Conservation (phyloP, 192 early-diverging fungal genomes). For the Phycomyces blakesleeanus region DNA sequence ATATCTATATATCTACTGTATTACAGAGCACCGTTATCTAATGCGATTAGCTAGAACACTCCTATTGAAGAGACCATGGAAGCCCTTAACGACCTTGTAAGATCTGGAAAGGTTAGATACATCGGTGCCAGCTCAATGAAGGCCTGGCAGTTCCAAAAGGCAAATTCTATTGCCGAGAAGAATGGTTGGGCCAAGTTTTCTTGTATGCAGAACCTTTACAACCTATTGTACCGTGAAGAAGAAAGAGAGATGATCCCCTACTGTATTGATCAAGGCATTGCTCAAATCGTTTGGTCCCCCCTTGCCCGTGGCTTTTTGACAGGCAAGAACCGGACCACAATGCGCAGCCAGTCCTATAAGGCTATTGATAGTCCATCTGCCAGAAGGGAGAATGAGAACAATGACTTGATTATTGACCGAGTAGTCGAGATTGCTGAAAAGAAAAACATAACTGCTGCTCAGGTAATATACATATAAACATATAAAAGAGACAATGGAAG, state of each 20-base stretch:
- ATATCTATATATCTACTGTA: too few relatives aligned
- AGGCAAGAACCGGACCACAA: constrained; percentile 12
- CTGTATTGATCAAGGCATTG: constrained; percentile 38
- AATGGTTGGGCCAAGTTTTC: constrained; percentile 47
- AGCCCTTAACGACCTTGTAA: constrained; percentile 38
- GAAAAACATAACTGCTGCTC: constrained; percentile 15
- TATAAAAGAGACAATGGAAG: neutral
- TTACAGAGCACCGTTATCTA: neutral
- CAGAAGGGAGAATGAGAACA: neutral
- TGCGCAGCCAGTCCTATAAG: neutral
- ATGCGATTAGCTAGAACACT: constrained; percentile 30
- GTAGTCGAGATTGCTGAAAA: constrained; percentile 20
- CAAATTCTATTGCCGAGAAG: constrained; percentile 44
- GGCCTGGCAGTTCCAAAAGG: constrained; percentile 48
- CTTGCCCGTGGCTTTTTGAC: constrained; percentile 43
- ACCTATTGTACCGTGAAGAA: constrained; percentile 47
- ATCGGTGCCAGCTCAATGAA: constrained; percentile 33
- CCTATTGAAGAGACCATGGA: constrained; percentile 39
- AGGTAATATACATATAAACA: constrained; percentile 24
- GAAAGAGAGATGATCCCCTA: constrained; percentile 55
- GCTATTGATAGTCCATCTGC: neutral
- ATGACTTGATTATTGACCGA: constrained; percentile 20
- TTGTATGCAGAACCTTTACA: constrained; percentile 48
- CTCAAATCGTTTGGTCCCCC: constrained; percentile 47
- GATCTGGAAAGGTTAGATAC: constrained; percentile 39